Percentiles rank a stretch among this genome's conserved stretches.
phyloP scores from a whole-genome alignment of 768 basidiomycete genomes.

The Boletus pseudo-olivaceus region DNA sequence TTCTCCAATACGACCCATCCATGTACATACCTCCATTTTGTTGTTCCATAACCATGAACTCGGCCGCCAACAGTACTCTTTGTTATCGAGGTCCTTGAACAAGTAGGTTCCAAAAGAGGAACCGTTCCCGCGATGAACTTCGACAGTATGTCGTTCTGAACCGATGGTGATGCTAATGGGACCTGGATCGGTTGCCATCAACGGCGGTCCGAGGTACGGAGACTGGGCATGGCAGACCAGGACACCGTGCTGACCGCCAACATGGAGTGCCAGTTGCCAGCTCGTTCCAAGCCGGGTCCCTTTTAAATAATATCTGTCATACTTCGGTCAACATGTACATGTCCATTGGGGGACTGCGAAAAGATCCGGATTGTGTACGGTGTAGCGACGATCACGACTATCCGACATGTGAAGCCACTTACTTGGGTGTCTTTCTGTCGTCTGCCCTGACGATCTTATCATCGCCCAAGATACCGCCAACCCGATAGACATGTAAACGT shows the following conservation, averaged over 20 bases:
- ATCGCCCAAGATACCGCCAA: constrained; percentile 27
- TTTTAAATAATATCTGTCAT: constrained; percentile 25
- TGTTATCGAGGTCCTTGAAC: constrained; percentile 25
- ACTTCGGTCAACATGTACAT: not conserved
- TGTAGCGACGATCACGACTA: too few species aligned
- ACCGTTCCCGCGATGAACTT: constrained; percentile 10
- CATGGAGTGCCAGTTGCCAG: constrained; percentile 25
- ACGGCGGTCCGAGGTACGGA: constrained; percentile 26
- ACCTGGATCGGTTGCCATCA: constrained; percentile 8
- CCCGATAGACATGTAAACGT: constrained; percentile 28
- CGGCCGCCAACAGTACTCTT: constrained; percentile 25
- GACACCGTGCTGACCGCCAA: constrained; percentile 16
- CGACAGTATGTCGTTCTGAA: constrained; percentile 4
- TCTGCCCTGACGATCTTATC: constrained; percentile 28
- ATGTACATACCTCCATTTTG: constrained; percentile 25
- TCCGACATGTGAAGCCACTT: constrained; percentile 1
- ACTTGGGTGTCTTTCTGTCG: constrained; percentile 26
- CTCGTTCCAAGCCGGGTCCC: constrained; percentile 11
- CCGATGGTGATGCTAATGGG: constrained; percentile 20
- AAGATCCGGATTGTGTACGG: not conserved
- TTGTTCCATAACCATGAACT: constrained; percentile 10
- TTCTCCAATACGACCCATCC: not conserved
- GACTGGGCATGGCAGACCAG: constrained; percentile 26
- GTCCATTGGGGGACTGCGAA: not conserved
- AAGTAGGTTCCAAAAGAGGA: constrained; percentile 3